phyloP scores from a whole-genome alignment of 2,329 filamentous ascomycete genomes.

The Byssochlamys sp. region DNA sequence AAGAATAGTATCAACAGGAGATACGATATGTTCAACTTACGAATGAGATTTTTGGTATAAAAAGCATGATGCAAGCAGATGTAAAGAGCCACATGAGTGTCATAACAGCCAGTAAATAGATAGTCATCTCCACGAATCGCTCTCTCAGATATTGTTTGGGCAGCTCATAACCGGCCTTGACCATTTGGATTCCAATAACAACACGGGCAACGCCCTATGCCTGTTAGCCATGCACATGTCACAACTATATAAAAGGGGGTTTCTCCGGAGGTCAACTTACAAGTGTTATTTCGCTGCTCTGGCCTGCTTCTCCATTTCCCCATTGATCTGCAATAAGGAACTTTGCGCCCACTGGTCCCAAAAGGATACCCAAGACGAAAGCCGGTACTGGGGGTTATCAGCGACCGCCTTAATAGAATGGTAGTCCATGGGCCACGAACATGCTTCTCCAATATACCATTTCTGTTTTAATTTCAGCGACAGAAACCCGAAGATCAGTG shows the following conservation, averaged over 20 bases:
- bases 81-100: slow-evolving; percentile 54
- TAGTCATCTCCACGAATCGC: slow-evolving; percentile 45
- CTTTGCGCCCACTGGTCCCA: slow-evolving; percentile 47
- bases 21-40: slow-evolving; percentile 9
- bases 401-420: slow-evolving; percentile 1
- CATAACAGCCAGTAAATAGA: slow-evolving; percentile 52
- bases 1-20: neutral
- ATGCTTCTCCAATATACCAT: slow-evolving; percentile 34
- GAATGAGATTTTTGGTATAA: slow-evolving; percentile 46
- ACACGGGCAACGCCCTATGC: slow-evolving; percentile 44
- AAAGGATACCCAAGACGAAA: slow-evolving; percentile 43
- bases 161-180: slow-evolving; percentile 54
- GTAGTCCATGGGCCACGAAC: slow-evolving; percentile 12
- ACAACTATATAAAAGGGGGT: neutral
- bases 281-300: slow-evolving; percentile 33
- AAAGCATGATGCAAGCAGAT: slow-evolving; percentile 46
- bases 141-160: slow-evolving; percentile 46
- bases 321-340: slow-evolving; percentile 40
- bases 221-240: slow-evolving; percentile 1
- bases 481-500: slow-evolving; percentile 24
- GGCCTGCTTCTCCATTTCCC: slow-evolving; percentile 23
- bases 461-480: slow-evolving; percentile 29
- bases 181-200: slow-evolving; percentile 54
- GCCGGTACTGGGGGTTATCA: slow-evolving; percentile 40
- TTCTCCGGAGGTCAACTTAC: slow-evolving; percentile 16